A percentile compares a stretch with the other conserved stretches of the same genome.
Evolutionary conservation across 257 asterid species (phyloP).

Genomic region (Oldenlandia corymbosa): DNA sequence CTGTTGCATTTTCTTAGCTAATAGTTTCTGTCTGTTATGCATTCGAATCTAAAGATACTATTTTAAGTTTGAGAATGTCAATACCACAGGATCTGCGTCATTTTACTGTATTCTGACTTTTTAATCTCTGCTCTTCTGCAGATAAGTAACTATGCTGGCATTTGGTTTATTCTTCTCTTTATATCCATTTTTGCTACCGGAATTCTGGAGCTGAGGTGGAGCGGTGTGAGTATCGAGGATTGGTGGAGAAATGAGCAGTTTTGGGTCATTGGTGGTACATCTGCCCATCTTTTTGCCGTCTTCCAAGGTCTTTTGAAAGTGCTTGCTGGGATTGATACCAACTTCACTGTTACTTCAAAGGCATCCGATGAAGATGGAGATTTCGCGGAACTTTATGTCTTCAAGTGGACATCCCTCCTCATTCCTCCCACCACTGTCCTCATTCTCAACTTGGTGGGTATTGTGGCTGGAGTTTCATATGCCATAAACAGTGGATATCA

Average conservation of each 20-base stretch:
- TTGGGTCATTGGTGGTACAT: slow-evolving; percentile 97
- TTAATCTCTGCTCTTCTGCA: slow-evolving; percentile 26
- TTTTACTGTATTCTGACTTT: neutral
- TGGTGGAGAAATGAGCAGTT: slow-evolving; percentile 99
- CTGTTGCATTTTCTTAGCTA: no score
- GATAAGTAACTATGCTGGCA: slow-evolving; percentile 86
- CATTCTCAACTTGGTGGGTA: slow-evolving; percentile 66
- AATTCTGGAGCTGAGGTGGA: slow-evolving; percentile 83
- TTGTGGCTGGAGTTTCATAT: slow-evolving; percentile 81
- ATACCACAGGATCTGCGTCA: neutral
- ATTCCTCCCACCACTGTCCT: slow-evolving; percentile 90
- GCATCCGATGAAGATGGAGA: slow-evolving; percentile 81
- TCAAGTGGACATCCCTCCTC: slow-evolving; percentile 87
- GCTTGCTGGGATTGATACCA: slow-evolving; percentile 84
- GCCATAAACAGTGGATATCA: slow-evolving; percentile 89
- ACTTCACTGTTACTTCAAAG: slow-evolving; percentile 85
- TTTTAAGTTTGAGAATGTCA: neutral
- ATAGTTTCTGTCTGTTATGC: no score
- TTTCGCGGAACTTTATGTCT: slow-evolving; percentile 62
- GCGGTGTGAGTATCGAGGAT: slow-evolving; percentile 76
- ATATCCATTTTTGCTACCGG: slow-evolving; percentile 74
- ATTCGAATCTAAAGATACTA: no score
- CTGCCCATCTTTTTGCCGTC: slow-evolving; percentile 87
- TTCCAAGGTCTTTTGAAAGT: slow-evolving; percentile 95
- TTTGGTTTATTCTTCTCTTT: slow-evolving; percentile 84